Percentiles rank a stretch among this genome's conserved stretches.
Evolutionary conservation across 352 stramenopile species (phyloP).

Genomic region (Phytophthora pluvialis): DNA sequence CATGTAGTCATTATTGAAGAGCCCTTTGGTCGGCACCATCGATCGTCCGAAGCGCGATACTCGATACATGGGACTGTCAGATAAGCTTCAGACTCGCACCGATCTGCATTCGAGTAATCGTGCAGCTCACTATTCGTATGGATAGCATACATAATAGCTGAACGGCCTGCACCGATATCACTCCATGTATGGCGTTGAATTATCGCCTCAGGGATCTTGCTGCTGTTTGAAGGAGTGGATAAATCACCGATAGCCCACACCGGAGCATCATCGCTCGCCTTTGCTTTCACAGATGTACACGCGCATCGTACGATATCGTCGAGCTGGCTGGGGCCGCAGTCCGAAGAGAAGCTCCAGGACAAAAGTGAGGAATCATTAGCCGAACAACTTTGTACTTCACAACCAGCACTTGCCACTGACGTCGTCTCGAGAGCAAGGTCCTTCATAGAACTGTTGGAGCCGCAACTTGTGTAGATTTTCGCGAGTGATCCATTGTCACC

Average conservation of each 20-base stretch:
- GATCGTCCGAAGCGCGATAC: constrained; percentile 27
- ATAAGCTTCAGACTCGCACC: constrained; percentile 11
- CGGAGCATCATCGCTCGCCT: constrained; percentile 1
- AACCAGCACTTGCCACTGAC: constrained; percentile 11
- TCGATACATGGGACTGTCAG: constrained; percentile 37
- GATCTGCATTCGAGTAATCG: neutral
- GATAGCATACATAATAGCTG: constrained; percentile 28
- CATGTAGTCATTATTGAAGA: constrained; percentile 32
- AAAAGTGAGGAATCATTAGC: neutral
- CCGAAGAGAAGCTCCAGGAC: constrained; percentile 25
- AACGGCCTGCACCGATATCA: constrained; percentile 8
- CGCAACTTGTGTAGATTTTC: constrained; percentile 35
- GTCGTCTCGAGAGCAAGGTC: constrained; percentile 13
- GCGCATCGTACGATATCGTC: constrained; percentile 24
- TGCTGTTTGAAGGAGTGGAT: neutral
- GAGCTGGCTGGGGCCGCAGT: constrained; percentile 17
- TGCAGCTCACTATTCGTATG: constrained; percentile 9
- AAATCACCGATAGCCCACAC: constrained; percentile 11
- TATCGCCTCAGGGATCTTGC: constrained; percentile 1
- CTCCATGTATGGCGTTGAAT: constrained; percentile 25
- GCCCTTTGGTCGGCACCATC: constrained; percentile 40
- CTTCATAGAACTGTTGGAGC: constrained; percentile 21
- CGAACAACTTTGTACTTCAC: constrained; percentile 17
- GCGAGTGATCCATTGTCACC: constrained; percentile 21
- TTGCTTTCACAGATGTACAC: constrained; percentile 21